A percentile compares a stretch with the other conserved stretches of the same genome.
phyloP scores from a whole-genome alignment of 2,329 filamentous ascomycete species.

The Aspergillus japonicus region DNA sequence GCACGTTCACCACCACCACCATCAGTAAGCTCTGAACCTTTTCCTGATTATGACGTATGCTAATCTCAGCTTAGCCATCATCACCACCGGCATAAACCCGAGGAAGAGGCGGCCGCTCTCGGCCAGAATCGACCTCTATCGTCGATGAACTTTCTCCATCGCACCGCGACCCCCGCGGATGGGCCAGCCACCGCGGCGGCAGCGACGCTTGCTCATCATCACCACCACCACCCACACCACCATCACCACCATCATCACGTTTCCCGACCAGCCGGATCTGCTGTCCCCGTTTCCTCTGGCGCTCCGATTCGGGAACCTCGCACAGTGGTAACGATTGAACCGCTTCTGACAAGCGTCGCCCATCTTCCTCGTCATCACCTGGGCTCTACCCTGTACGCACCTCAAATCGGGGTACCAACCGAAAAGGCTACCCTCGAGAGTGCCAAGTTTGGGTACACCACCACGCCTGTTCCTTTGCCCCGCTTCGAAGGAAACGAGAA shows the following conservation, averaged over 20 bases:
- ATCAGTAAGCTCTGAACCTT: slow-evolving; percentile 48
- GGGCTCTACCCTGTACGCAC: slow-evolving; percentile 78
- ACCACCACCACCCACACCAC: slow-evolving; percentile 46
- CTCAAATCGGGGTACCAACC: slow-evolving; percentile 56
- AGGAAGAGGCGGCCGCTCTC: slow-evolving; percentile 44
- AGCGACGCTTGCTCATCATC: slow-evolving; percentile 31
- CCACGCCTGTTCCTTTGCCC: slow-evolving; percentile 70
- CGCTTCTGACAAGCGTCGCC: slow-evolving; percentile 69
- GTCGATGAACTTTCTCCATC: slow-evolving; percentile 29
- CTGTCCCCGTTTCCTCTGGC: slow-evolving; percentile 22
- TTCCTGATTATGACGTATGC: slow-evolving; percentile 7
- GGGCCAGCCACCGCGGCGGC: slow-evolving; percentile 13
- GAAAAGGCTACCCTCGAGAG: slow-evolving; percentile 43
- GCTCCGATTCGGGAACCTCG: slow-evolving; percentile 57
- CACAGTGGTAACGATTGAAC: slow-evolving; percentile 65
- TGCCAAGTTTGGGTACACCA: slow-evolving; percentile 58
- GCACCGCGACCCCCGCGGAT: slow-evolving; percentile 31
- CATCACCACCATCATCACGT: slow-evolving; percentile 31
- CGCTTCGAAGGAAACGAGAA: slow-evolving; percentile 77
- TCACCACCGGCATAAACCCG: slow-evolving; percentile 55
- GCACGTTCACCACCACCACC: slow-evolving; percentile 58
- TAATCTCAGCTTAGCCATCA: slow-evolving; percentile 42
- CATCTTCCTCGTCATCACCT: slow-evolving; percentile 74
- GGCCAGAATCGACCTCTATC: slow-evolving; percentile 27
- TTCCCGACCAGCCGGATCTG: slow-evolving; percentile 25